phyloP scores from a whole-genome alignment of 2,329 filamentous ascomycete species.

The Colletotrichum brevisporum region DNA sequence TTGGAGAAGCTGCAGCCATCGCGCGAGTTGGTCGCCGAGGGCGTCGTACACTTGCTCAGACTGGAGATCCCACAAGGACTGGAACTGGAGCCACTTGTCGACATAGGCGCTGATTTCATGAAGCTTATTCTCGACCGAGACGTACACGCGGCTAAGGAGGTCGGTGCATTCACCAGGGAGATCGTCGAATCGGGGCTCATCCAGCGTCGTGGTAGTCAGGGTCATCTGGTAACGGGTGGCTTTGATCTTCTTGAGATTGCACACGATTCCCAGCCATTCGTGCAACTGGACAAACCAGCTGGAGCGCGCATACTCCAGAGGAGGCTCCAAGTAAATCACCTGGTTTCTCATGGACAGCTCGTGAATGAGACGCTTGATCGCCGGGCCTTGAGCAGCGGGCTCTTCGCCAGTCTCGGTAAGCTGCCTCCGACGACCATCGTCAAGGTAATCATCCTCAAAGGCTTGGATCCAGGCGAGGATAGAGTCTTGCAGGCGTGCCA shows the following conservation, averaged over 20 bases:
- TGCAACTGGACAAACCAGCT: constrained; percentile 96
- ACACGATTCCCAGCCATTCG: constrained; percentile 92
- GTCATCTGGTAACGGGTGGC: constrained; percentile 95
- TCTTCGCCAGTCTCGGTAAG: constrained; percentile 59
- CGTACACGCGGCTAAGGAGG: constrained; percentile 84
- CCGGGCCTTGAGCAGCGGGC: constrained; percentile 68
- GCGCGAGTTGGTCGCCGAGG: constrained; percentile 89
- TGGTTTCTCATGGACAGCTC: constrained; percentile 99
- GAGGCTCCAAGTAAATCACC: constrained; percentile 95
- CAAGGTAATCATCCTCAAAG: constrained; percentile 76
- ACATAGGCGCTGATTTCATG: constrained; percentile 86
- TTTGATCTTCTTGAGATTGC: constrained; percentile 94
- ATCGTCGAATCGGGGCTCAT: constrained; percentile 83
- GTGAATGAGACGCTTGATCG: constrained; percentile 82
- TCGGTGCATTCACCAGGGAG: constrained; percentile 87
- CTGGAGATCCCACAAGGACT: constrained; percentile 97
- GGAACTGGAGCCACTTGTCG: constrained; percentile 98
- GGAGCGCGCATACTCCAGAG: constrained; percentile 89
- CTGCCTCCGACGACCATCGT: constrained; percentile 68
- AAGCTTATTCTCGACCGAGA: constrained; percentile 86
- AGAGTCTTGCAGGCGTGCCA: constrained; percentile 86
- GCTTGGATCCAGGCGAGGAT: constrained; percentile 89
- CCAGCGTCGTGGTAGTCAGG: constrained; percentile 75
- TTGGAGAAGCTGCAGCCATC: constrained; percentile 96
- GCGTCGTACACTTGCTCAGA: constrained; percentile 95